Evolutionary conservation across 257 asterid genomes (phyloP).

Genomic region (Gentiana macrophylla): DNA sequence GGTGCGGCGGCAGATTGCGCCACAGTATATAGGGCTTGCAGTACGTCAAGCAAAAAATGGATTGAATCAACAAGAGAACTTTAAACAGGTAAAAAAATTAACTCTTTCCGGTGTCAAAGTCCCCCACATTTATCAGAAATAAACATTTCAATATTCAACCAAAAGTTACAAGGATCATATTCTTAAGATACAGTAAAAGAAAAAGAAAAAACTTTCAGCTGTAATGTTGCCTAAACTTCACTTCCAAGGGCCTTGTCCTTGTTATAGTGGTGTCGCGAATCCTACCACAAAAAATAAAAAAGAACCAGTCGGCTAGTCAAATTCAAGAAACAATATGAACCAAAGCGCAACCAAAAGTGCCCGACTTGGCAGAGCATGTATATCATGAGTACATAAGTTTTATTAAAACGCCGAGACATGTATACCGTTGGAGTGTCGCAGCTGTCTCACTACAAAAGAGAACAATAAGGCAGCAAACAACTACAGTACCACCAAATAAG

Average conservation of each 20-base stretch:
- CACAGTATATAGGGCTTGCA: too few species aligned
- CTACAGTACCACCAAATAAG: too few species aligned
- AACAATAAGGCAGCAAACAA: constrained; percentile 2
- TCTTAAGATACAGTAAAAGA: constrained; percentile 3
- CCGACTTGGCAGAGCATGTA: too few species aligned
- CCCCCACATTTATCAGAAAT: background rate
- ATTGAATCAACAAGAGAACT: too few species aligned
- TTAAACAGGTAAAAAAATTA: too few species aligned
- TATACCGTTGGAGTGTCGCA: background rate
- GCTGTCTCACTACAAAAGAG: background rate
- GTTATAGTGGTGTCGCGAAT: constrained; percentile 33
- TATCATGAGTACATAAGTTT: too few species aligned
- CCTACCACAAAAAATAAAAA: constrained; percentile 12
- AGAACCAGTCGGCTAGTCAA: background rate
- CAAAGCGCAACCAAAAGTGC: too few species aligned
- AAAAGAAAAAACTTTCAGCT: constrained; percentile 4
- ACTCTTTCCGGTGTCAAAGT: too few species aligned
- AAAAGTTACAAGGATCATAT: constrained; percentile 6
- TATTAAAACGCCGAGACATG: too few species aligned
- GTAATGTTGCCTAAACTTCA: background rate
- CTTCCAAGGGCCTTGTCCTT: constrained; percentile 18
- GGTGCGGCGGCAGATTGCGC: too few species aligned
- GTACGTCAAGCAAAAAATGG: too few species aligned
- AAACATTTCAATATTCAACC: constrained; percentile 3
- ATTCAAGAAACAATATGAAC: background rate